phyloP scores from a whole-genome alignment of 345 rosid genomes.

The Arabis hirsuta region DNA sequence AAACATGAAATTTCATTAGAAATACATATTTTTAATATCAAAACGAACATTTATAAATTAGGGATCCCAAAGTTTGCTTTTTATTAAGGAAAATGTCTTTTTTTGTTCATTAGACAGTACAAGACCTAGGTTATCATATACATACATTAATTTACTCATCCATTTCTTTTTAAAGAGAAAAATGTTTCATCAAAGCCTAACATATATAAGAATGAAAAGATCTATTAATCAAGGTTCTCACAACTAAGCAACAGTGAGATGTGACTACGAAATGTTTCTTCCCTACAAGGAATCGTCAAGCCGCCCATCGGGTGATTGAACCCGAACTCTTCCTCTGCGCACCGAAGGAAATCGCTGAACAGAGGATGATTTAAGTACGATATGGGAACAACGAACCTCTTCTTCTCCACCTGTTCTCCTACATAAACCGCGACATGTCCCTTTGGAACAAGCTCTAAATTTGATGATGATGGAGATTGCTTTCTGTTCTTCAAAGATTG shows the following conservation, averaged over 20 bases:
- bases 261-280: constrained; percentile 35
- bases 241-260: constrained; percentile 16
- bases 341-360: constrained; percentile 37
- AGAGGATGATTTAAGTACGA: constrained; percentile 47
- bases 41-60: no score
- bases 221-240: neutral
- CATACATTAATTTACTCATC: no score
- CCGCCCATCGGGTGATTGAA: constrained; percentile 49
- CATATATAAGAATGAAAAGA: neutral
- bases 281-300: constrained; percentile 46
- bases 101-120: no score
- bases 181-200: neutral
- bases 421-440: constrained; percentile 49
- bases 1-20: no score
- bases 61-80: no score
- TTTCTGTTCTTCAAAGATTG: constrained; percentile 30
- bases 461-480: constrained; percentile 7
- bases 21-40: no score
- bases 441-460: constrained; percentile 36
- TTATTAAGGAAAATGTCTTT: no score
- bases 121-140: no score
- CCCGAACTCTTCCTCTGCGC: constrained; percentile 49
- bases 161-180: no score
- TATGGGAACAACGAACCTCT: constrained; percentile 43
- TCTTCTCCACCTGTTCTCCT: constrained; percentile 42